Conservation (phyloP, 495 filamentous ascomycete species). For the Bathelium albidoporum region DNA sequence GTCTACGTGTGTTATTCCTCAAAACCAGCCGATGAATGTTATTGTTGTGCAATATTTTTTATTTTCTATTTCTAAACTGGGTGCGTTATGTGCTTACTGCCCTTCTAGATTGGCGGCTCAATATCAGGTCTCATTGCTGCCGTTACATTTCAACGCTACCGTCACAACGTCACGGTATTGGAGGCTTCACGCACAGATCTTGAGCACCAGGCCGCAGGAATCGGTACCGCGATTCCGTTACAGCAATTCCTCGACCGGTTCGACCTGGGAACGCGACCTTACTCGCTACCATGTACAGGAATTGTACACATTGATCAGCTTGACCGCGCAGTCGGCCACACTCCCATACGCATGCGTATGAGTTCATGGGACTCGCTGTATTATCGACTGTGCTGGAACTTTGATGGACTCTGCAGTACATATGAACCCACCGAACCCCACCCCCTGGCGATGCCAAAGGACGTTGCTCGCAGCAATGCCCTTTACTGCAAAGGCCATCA, state of each 20-base stretch:
- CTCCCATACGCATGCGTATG: slow-evolving; percentile 31
- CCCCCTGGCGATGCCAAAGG: slow-evolving; percentile 8
- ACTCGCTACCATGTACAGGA: slow-evolving; percentile 21
- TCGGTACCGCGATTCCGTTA: slow-evolving; percentile 16
- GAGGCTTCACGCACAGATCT: background rate
- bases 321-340: slow-evolving; percentile 29
- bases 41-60: background rate
- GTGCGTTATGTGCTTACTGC: background rate
- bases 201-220: slow-evolving; percentile 22
- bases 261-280: slow-evolving; percentile 10
- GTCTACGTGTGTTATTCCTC: background rate
- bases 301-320: slow-evolving; percentile 30
- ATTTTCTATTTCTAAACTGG: background rate
- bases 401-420: slow-evolving; percentile 37
- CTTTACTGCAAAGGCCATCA: slow-evolving; percentile 34
- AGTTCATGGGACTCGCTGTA: slow-evolving; percentile 46
- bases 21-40: background rate
- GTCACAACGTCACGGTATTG: background rate
- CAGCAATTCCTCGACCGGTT: slow-evolving; percentile 15
- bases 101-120: background rate
- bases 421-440: slow-evolving; percentile 29
- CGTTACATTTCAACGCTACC: background rate
- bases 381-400: slow-evolving; percentile 41
- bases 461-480: slow-evolving; percentile 29
- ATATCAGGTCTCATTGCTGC: background rate